phyloP scores from a whole-genome alignment of 441 rosid species.

The Corymbia calophylla region DNA sequence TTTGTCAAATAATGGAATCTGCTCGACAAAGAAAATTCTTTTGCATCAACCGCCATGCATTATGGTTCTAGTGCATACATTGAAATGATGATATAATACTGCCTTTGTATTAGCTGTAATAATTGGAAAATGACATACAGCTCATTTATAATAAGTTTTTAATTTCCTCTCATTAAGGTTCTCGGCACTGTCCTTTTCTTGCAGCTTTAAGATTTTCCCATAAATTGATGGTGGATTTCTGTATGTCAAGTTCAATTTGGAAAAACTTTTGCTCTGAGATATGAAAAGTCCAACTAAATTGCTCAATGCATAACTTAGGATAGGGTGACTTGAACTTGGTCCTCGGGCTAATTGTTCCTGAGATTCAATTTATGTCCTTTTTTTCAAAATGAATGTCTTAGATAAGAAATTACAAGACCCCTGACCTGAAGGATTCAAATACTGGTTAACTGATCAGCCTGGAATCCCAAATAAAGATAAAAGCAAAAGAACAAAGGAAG shows the following conservation, averaged over 20 bases:
- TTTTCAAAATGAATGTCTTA: not conserved
- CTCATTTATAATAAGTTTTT: not conserved
- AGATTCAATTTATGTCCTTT: not conserved
- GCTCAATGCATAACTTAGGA: not conserved
- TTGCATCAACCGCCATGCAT: not conserved
- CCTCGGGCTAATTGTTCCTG: not conserved
- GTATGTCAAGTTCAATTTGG: not conserved
- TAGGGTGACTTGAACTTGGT: not conserved
- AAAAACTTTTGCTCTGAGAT: not conserved
- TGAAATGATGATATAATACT: not conserved
- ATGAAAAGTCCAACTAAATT: not conserved
- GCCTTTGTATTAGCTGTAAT: not conserved
- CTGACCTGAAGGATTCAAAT: not conserved
- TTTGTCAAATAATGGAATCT: not conserved
- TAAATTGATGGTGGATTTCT: not conserved
- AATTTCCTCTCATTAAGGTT: not conserved
- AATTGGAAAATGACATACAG: not conserved
- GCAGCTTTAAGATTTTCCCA: not conserved
- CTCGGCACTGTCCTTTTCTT: not conserved
- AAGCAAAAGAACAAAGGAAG: not conserved
- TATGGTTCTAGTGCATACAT: not conserved
- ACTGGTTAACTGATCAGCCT: not conserved
- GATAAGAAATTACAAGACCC: not conserved
- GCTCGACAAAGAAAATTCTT: not conserved
- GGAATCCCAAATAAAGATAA: not conserved